Evolutionary conservation across 495 filamentous ascomycete species (phyloP), one percentile per base, ranked within the genome.

Genomic region (Penicillium maclennaniae): DNA sequence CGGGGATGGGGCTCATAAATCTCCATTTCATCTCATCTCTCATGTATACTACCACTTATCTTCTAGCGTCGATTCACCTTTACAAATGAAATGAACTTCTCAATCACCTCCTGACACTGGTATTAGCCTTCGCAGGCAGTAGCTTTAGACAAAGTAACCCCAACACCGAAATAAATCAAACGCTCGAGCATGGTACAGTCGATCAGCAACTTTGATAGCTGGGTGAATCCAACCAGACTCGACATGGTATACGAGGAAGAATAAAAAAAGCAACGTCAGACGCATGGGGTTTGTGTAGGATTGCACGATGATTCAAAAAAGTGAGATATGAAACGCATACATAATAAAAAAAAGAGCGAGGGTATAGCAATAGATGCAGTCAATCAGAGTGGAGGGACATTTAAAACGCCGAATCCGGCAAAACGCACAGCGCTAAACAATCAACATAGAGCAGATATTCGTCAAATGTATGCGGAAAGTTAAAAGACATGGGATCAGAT

Each of bases 1-100:
- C 54, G 54, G 19, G 61, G 61, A 3, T 73, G 67, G 70, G 49
- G 59, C 36, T 61, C 45, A 53, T 62, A 52, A 49, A 16, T 20
- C 21, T 21, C 41, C 34, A 26, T n/a, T n/a, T 20, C 36, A 38
- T 25, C 31, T 51, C 43, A 3, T 27, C 41, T 40, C 49, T 45
- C n/a, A 10, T 52, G 49, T 52, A 52, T 23, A 27, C 45, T 51
- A 44, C 20, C 27, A 50, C 34, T 27, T 43, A 49, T 25, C 19
- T 31, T 23, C 17, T 34, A 50, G 48, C n/a, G 19, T 43, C 19
- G 26, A 31, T 6, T 43, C 20, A 42, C 38, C 15, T 17, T 43
- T 19, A 26, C 37, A 31, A 31, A 31, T 31, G 27, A 12, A 31
- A 3, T 34, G 31, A 34, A 34, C 31, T 34, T 34, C 31, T 34